phyloP scores from a whole-genome alignment of 2,329 filamentous ascomycete genomes.

The Elsinoe necatrix region DNA sequence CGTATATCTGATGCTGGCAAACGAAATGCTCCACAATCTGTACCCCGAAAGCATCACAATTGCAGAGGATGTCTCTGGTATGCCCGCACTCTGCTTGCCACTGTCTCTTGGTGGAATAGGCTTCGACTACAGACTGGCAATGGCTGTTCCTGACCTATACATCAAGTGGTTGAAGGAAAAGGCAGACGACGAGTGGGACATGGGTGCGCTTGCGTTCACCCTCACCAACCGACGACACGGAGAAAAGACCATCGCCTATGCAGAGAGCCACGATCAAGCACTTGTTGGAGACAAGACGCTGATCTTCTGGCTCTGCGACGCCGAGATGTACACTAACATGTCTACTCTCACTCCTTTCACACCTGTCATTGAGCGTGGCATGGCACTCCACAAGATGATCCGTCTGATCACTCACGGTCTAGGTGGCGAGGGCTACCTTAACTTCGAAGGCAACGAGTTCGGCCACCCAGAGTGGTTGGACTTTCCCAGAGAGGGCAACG shows the following conservation, averaged over 20 bases:
- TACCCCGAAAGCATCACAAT: slow-evolving; percentile 86
- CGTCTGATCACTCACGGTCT: slow-evolving; percentile 83
- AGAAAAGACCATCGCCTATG: slow-evolving; percentile 97
- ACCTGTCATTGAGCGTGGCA: slow-evolving; percentile 77
- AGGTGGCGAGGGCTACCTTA: slow-evolving; percentile 93
- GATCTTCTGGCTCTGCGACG: slow-evolving; percentile 97
- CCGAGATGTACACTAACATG: slow-evolving; percentile 97
- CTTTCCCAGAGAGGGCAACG: slow-evolving; percentile 74
- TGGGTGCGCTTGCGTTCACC: slow-evolving; percentile 74
- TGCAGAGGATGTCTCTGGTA: slow-evolving; percentile 94
- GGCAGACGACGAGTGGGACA: slow-evolving; percentile 84
- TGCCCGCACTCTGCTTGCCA: slow-evolving; percentile 90
- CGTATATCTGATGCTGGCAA: slow-evolving; percentile 91
- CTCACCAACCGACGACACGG: slow-evolving; percentile 88
- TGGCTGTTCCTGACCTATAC: slow-evolving; percentile 98
- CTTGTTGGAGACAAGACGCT: slow-evolving; percentile 94
- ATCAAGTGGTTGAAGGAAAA: slow-evolving; percentile 97
- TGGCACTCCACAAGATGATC: slow-evolving; percentile 96
- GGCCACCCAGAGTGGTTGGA: slow-evolving; percentile 98
- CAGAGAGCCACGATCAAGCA: slow-evolving; percentile 94
- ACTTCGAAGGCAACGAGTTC: slow-evolving; percentile 98
- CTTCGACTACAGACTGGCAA: slow-evolving; percentile 94
- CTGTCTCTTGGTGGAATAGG: slow-evolving; percentile 82
- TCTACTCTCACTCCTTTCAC: slow-evolving; percentile 77
- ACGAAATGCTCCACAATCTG: slow-evolving; percentile 86